phyloP scores from a whole-genome alignment of 345 rosid species.

The Combretum micranthum region DNA sequence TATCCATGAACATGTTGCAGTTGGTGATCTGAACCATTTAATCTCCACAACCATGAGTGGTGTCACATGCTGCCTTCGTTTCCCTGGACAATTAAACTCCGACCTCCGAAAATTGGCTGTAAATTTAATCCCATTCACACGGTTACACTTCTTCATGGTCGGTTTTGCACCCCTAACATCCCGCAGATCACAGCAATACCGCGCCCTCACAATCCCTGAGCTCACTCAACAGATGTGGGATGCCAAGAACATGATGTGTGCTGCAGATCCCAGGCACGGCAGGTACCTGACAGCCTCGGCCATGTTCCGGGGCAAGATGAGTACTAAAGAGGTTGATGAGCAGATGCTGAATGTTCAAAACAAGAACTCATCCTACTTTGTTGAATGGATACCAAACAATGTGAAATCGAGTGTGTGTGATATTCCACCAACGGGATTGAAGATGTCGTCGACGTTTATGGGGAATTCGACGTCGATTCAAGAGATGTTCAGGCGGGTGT shows the following conservation, averaged over 20 bases:
- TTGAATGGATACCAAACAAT: slow-evolving; percentile 61
- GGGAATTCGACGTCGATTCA: slow-evolving; percentile 72
- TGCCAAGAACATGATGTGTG: slow-evolving; percentile 79
- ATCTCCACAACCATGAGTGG: slow-evolving; percentile 83
- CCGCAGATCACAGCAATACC: slow-evolving; percentile 75
- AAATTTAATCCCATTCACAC: slow-evolving; percentile 72
- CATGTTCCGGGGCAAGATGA: slow-evolving; percentile 88
- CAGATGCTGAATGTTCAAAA: slow-evolving; percentile 90
- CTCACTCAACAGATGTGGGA: slow-evolving; percentile 91
- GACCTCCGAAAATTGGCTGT: slow-evolving; percentile 80
- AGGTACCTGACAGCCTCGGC: slow-evolving; percentile 86
- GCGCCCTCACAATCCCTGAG: slow-evolving; percentile 74
- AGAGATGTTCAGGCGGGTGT: slow-evolving; percentile 56
- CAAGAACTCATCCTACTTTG: slow-evolving; percentile 88
- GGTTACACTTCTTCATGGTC: slow-evolving; percentile 83
- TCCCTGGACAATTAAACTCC: slow-evolving; percentile 83
- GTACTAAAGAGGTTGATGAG: slow-evolving; percentile 88
- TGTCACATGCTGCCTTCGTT: slow-evolving; percentile 78
- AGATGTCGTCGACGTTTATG: slow-evolving; percentile 74
- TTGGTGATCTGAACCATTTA: slow-evolving; percentile 82
- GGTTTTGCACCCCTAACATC: slow-evolving; percentile 78
- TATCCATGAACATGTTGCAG: slow-evolving; percentile 17
- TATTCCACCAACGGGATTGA: slow-evolving; percentile 61
- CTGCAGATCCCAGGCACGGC: slow-evolving; percentile 85
- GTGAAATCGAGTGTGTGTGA: slow-evolving; percentile 80